phyloP scores from a whole-genome alignment of 106 monocot species.

The Acorus calamus region DNA sequence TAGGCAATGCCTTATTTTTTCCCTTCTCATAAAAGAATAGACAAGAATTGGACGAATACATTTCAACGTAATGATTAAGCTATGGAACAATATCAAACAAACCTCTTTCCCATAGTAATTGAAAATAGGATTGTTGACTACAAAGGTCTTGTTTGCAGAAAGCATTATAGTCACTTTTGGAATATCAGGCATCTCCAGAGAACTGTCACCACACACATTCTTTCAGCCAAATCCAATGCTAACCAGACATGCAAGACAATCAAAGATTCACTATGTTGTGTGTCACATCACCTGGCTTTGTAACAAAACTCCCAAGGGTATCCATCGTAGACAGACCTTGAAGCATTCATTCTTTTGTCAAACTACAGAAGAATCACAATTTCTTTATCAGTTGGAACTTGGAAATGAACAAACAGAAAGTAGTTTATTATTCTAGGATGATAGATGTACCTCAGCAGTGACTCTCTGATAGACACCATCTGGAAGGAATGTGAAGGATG shows the following conservation, averaged over 20 bases:
- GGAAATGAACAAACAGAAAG: neutral
- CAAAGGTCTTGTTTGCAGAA: slow-evolving; percentile 65
- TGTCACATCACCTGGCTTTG: slow-evolving; percentile 17
- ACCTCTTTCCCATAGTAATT: slow-evolving; percentile 53
- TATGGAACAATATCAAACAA: neutral
- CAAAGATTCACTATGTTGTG: too few relatives aligned
- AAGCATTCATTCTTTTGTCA: slow-evolving; percentile 65
- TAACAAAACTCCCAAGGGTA: slow-evolving; percentile 80
- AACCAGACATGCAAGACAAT: too few relatives aligned
- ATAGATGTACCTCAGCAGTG: slow-evolving; percentile 49
- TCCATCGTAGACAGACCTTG: slow-evolving; percentile 39
- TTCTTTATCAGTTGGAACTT: too few relatives aligned
- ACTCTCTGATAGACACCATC: slow-evolving; percentile 50
- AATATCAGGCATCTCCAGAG: slow-evolving; percentile 52
- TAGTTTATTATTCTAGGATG: neutral
- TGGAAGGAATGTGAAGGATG: slow-evolving; percentile 84
- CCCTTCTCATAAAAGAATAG: too few relatives aligned
- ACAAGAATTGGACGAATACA: too few relatives aligned
- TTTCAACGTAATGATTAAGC: too few relatives aligned
- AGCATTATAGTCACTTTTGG: slow-evolving; percentile 53
- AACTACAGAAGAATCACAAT: slow-evolving; percentile 31
- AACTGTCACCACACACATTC: slow-evolving; percentile 30
- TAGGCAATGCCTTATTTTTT: too few relatives aligned
- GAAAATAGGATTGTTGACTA: slow-evolving; percentile 49
- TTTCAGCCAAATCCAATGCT: neutral